A percentile compares a stretch with the other conserved stretches of the same genome.
Evolutionary conservation across 1,139 yeast species (phyloP).

Genomic region (Pneumocystis oryctolagi): DNA sequence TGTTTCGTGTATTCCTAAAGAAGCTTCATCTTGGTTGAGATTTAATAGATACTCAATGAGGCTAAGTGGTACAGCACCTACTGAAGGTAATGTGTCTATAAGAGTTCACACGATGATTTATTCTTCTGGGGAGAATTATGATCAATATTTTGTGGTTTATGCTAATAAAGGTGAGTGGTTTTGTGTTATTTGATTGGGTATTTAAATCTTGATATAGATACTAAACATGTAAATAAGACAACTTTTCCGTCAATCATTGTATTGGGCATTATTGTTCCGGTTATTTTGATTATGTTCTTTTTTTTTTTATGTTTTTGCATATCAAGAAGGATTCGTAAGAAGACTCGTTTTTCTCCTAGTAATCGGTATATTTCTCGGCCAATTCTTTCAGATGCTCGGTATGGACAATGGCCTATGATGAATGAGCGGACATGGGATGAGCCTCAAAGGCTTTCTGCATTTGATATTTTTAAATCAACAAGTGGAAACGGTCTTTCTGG

Average conservation of each 20-base stretch:
- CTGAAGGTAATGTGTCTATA: neutral
- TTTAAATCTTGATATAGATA: neutral
- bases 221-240: neutral
- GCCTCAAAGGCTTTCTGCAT: constrained; percentile 12
- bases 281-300: neutral
- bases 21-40: neutral
- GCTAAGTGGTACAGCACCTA: neutral
- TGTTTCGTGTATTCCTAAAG: neutral
- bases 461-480: constrained; percentile 11
- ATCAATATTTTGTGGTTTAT: neutral
- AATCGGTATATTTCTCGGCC: constrained; percentile 10
- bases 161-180: neutral
- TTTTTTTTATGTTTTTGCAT: constrained; percentile 6
- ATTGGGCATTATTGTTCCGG: constrained; percentile 1
- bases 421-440: constrained; percentile 7
- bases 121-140: neutral
- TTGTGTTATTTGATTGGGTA: neutral
- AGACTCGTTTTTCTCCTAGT: neutral
- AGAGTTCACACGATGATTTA: neutral
- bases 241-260: neutral
- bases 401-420: constrained; percentile 9
- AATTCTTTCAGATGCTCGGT: constrained; percentile 2
- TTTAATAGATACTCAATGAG: neutral
- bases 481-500: constrained; percentile 10
- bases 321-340: neutral